These are phyloP conservation scores for Syzygium malaccense DNA, from an alignment of 441 rosid genomes.

Conservation along the genomic window DNA sequence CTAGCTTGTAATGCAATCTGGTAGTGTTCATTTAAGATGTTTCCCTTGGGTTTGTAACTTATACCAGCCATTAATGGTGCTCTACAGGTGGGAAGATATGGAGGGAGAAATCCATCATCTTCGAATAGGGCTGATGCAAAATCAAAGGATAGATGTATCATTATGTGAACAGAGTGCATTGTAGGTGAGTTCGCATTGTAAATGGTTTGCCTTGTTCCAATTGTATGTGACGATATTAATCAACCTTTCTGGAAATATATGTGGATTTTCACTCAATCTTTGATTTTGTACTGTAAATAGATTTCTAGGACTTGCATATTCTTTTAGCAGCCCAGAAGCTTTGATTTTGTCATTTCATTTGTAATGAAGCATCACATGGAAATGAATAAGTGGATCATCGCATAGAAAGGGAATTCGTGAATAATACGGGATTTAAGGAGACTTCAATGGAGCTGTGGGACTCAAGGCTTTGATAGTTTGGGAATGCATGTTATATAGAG, in stretches of 20 bases:
- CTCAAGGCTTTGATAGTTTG: neutral
- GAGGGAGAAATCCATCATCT: constrained; percentile 41
- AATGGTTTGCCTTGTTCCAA: constrained; percentile 18
- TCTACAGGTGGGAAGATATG: constrained; percentile 57
- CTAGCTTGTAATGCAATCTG: neutral
- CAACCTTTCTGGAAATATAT: neutral
- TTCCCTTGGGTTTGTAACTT: neutral
- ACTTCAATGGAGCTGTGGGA: neutral
- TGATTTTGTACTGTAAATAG: neutral
- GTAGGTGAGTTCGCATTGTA: constrained; percentile 28
- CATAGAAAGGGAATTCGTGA: neutral
- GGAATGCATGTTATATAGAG: neutral
- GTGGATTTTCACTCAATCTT: neutral
- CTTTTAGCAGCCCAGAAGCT: neutral
- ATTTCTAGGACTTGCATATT: neutral
- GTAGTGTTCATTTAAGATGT: neutral
- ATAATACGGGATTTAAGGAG: neutral
- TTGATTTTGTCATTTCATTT: neutral
- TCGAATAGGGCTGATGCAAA: constrained; percentile 54
- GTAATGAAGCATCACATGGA: neutral
- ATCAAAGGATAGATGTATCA: constrained; percentile 70
- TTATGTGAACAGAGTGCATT: constrained; percentile 51
- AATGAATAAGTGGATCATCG: neutral
- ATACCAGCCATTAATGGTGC: neutral
- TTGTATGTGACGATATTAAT: neutral